Evolutionary conservation across 805 yeast genomes (phyloP).

Genomic region (Candida dajiaensis): DNA sequence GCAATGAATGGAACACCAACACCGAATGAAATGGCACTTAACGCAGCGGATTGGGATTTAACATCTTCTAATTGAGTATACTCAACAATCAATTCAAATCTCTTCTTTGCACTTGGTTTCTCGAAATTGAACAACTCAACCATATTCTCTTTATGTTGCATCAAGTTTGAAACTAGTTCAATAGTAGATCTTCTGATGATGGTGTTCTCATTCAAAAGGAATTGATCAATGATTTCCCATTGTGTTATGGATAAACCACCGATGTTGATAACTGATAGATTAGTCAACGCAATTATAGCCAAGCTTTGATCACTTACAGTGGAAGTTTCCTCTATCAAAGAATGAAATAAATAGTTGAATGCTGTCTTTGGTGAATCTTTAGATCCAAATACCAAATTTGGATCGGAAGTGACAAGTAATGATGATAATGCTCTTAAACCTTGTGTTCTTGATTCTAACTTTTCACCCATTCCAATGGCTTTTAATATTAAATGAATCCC

Average conservation of each 20-base stretch:
- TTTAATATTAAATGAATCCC: slow-evolving; percentile 32
- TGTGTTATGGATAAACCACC: slow-evolving; percentile 28
- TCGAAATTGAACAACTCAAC: slow-evolving; percentile 57
- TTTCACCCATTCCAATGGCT: slow-evolving; percentile 8
- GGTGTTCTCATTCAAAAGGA: slow-evolving; percentile 38
- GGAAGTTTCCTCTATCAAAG: slow-evolving; percentile 22
- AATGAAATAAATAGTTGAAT: slow-evolving; percentile 32
- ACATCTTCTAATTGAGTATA: slow-evolving; percentile 32
- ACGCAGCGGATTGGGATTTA: slow-evolving; percentile 37
- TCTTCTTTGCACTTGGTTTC: slow-evolving; percentile 28
- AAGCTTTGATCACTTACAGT: slow-evolving; percentile 39
- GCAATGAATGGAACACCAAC: slow-evolving; percentile 31
- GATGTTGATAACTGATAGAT: slow-evolving; percentile 42
- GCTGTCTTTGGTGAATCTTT: slow-evolving; percentile 18
- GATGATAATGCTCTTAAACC: slow-evolving; percentile 40
- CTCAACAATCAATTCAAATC: slow-evolving; percentile 37
- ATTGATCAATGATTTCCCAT: slow-evolving; percentile 41
- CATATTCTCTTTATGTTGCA: slow-evolving; percentile 33
- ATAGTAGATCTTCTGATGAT: slow-evolving; percentile 53
- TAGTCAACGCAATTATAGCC: slow-evolving; percentile 60
- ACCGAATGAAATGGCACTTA: slow-evolving; percentile 31
- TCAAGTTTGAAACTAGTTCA: slow-evolving; percentile 60
- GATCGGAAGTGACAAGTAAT: slow-evolving; percentile 40
- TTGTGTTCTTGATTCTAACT: slow-evolving; percentile 6
- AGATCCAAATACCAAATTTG: slow-evolving; percentile 34